Percentiles rank a stretch among this genome's conserved stretches.
phyloP scores from a whole-genome alignment of 163 green algal genomes.

The Coccomyxa subellipsoidea region DNA sequence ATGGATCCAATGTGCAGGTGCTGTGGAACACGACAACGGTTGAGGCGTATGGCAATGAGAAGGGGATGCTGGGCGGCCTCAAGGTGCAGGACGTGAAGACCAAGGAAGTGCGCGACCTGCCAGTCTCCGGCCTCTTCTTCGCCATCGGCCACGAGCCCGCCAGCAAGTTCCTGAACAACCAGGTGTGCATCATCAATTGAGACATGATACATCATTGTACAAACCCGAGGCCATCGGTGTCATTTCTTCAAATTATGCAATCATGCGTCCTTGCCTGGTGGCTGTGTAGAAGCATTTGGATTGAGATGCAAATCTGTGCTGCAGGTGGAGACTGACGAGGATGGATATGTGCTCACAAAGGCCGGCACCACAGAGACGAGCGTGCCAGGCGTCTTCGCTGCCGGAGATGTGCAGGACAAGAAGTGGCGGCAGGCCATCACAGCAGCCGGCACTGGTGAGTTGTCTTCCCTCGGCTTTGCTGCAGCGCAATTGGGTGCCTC shows the following conservation, averaged over 20 bases:
- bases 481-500: too few relatives aligned
- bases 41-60: conserved; percentile 75
- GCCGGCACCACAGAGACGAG: conserved; percentile 35
- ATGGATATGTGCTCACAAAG: conserved; percentile 30
- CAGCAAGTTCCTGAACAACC: conserved; percentile 76
- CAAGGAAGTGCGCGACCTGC: conserved; percentile 56
- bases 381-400: conserved; percentile 78
- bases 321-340: conserved; percentile 12
- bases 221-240: too few relatives aligned
- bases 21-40: conserved; percentile 61
- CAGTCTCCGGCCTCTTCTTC: conserved; percentile 81
- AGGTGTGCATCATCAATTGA: conserved; percentile 31
- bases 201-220: background rate
- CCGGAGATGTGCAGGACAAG: conserved; percentile 89
- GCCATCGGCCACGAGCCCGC: conserved; percentile 86
- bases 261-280: too few relatives aligned
- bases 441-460: conserved; percentile 60
- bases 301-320: background rate
- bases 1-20: background rate
- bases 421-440: conserved; percentile 94
- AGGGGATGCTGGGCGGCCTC: conserved; percentile 48
- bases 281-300: too few relatives aligned
- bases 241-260: too few relatives aligned
- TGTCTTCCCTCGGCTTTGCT: conserved; percentile 4
- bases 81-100: conserved; percentile 66